Evolutionary conservation across 305 asterid species (phyloP).

Genomic region (Petunia hybrid): DNA sequence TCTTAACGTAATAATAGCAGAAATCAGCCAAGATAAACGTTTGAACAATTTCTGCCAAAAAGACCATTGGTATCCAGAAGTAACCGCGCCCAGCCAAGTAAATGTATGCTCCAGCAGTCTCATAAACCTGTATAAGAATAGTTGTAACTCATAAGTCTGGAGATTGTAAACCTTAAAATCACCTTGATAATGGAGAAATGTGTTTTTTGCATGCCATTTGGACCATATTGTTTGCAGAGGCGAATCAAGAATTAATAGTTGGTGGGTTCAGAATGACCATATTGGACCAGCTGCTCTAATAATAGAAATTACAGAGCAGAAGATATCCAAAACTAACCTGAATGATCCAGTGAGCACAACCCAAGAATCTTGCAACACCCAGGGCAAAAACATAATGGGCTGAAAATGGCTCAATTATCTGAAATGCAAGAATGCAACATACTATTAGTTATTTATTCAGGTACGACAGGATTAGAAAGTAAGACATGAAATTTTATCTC

Average conservation of each 20-base stretch:
- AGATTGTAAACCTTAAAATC: background rate
- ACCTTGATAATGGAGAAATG: background rate
- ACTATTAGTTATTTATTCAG: background rate
- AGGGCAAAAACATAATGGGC: conserved; percentile 88
- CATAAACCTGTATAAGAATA: conserved; percentile 56
- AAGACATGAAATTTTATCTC: background rate
- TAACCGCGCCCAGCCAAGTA: conserved; percentile 61
- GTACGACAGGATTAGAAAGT: background rate
- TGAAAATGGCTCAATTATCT: conserved; percentile 88
- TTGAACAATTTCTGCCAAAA: conserved; percentile 65
- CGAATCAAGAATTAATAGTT: background rate
- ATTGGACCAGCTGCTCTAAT: background rate
- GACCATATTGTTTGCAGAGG: background rate
- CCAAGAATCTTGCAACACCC: conserved; percentile 76
- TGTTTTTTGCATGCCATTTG: background rate
- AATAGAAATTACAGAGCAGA: background rate
- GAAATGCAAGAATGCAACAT: conserved; percentile 30
- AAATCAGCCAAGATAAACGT: conserved; percentile 72
- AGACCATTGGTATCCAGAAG: conserved; percentile 70
- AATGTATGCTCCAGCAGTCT: conserved; percentile 63
- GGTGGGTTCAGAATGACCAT: background rate
- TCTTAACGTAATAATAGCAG: conserved; percentile 66
- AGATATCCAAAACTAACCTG: conserved; percentile 50
- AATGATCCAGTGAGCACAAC: conserved; percentile 88
- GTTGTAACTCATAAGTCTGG: background rate